Evolutionary conservation across 495 filamentous ascomycete genomes (phyloP), one percentile per base, ranked within the genome.

Genomic region (Stereocaulon alpinum): DNA sequence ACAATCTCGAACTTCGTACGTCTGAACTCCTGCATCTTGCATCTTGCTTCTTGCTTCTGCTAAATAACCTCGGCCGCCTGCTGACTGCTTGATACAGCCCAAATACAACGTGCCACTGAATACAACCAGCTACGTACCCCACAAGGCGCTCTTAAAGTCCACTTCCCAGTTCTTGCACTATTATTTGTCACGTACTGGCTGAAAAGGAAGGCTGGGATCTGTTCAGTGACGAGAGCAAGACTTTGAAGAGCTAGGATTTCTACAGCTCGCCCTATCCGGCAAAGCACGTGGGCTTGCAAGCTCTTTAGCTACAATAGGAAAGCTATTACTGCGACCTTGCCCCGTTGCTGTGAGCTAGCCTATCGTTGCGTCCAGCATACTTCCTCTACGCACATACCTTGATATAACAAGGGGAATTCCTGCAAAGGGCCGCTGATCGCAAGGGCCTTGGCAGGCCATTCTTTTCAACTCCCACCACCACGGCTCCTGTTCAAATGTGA

Each of bases 271-370:
- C 56, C 40, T 40, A 12, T 2, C 34, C 34, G 45, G 45, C 1
- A 40, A 40, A 40, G 10, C 56, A 48, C 24, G 20, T 44, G 44
- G 18, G 34, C n/a, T 58, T 41, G 40, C 32, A 12, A 12, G 7
- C 34, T 37, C 34, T 40, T 58, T 27, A 27, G 5, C 20, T 34
- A 40, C 44, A 37, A 40, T 10, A 41, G 24, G 30, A 40, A 58
- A 58, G 34, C 51, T 32, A 40, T 47, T 58, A 34, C 32, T 47
- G 32, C 27, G 10, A 40, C 45, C 37, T 24, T 47, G 22, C 32
- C 40, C 24, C 45, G 37, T 45, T 58, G 56, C 37, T 15, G 34
- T 40, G 43, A n/a, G 29, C 56, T 58, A 58, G 45, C 56, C 56
- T 51, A 51, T 50, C 50, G 34, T 42, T 49, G 45, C 22, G 40